Base-by-base conservation (phyloP, 2,329 filamentous ascomycete genomes). In the Nemania bipapillata region DNA sequence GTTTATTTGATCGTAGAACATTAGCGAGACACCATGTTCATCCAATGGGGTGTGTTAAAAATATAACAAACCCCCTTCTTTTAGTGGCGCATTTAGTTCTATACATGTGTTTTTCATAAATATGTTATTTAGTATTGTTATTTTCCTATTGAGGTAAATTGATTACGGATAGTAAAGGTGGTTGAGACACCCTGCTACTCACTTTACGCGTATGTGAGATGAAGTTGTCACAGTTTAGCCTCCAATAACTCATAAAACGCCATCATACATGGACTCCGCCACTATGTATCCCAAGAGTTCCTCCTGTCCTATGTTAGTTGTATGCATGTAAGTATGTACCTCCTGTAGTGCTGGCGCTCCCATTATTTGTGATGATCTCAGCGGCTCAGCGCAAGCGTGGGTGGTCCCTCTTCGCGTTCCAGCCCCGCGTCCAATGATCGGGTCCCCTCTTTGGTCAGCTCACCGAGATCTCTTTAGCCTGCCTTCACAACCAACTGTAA, bases 341-440 rank as follows among this genome's bases (percentile, higher is more conserved):
- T 32, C 30, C 30, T 32, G 30, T 32, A 4, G 30, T 9, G 4
- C 17, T 45, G n/a, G 40, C 20, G 3, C 40, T 45, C 7, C 40
- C 4, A 28, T 11, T 24, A n/a, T n/a, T 22, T n/a, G 50, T 35
- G 50, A 28, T 35, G 50, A 54, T 30, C 50, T 54, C 50, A 40
- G 67, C 52, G 63, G 67, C 67, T 70, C 61, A 54, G 50, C 57
- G n/a, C n/a, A n/a, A n/a, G n/a, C n/a, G n/a, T 40, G 47, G 49
- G 32, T 12, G 30, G 37, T 24, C 40, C 5, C 7, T 28, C 50
- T n/a, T 24, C 28, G 30, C 37, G 63, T 45, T 56, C 57, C 45
- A 63, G 5, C 54, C 55, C 59, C 32, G 45, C 54, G 32, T 61
- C 64, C 66, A 62, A 55, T 62, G 52, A 64, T 47, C 3, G 45